Base-by-base conservation (phyloP, 2,329 filamentous ascomycete genomes). In the Aschersonia sp. region DNA sequence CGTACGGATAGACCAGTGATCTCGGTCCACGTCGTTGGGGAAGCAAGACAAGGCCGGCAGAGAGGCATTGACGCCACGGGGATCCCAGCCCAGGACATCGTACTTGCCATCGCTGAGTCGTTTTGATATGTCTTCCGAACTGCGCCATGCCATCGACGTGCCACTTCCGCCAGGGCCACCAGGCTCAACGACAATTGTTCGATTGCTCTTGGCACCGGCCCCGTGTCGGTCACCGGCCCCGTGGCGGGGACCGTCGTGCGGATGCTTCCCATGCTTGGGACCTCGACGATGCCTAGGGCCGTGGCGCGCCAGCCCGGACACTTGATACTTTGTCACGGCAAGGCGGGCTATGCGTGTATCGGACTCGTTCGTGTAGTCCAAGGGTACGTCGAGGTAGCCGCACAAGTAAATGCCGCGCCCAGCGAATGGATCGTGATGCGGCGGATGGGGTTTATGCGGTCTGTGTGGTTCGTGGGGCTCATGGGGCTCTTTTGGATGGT, bases 21-120 rank as follows among this genome's bases (percentile, higher is more conserved):
- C 69, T 2, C 71, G 63, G 52, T 69, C 61, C 7, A 64, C 67
- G 42, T 71, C 60, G 47, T 66, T 59, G 5, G 70, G 67, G 46
- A 67, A 75, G 57, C 72, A 76, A 2, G 68, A 57, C 2, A 70
- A 55, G 4, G 64, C 56, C 0, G 73, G 73, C 6, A 64, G 64
- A 1, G 71, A 68, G 1, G 60, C 56, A 52, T 75, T 75, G 47
- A 75, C 69, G 2, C 72, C 72, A 4, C 73, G 66, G n/a, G 72
- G 72, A 46, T 76, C 73, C 66, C 70, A 76, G n/a, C 71, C 70
- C 11, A 76, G 56, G 5, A 75, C 66, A 49, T 75, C 71, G 29
- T 66, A 70, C 29, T 59, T 55, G 29, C 65, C 61, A 33, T 63
- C 63, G 48, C 68, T 70, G 10, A 74, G 56, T 4, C 68, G 65